Percentiles rank a stretch among this genome's conserved stretches.
Evolutionary conservation across 2,329 filamentous ascomycete species (phyloP).

Genomic region (Penicillium sp.): DNA sequence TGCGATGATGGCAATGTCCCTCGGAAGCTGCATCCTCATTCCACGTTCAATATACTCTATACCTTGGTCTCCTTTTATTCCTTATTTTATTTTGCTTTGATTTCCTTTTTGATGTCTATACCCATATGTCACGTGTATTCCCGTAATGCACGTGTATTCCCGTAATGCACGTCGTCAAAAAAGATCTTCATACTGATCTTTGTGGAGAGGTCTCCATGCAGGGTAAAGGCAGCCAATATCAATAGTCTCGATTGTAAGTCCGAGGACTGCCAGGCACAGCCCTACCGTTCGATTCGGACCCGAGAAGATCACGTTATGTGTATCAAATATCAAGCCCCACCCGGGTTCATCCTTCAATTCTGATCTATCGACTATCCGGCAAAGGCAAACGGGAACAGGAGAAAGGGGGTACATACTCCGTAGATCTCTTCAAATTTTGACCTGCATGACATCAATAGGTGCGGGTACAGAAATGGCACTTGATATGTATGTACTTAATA

Average conservation of each 20-base stretch:
- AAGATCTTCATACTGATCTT: background rate
- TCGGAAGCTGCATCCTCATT: background rate
- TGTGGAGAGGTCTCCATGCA: constrained; percentile 1
- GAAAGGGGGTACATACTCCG: background rate
- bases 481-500: background rate
- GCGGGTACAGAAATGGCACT: background rate
- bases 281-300: background rate
- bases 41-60: background rate
- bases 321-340: background rate
- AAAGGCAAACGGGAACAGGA: background rate
- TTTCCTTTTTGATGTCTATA: background rate
- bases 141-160: background rate
- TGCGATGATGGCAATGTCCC: background rate
- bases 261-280: background rate
- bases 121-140: background rate
- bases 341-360: background rate
- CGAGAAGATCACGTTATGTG: constrained; percentile 1
- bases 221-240: constrained; percentile 1
- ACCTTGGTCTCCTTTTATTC: background rate
- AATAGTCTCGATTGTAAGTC: background rate
- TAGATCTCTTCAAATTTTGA: background rate
- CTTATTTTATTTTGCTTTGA: background rate
- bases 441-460: background rate
- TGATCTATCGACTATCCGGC: constrained; percentile 2
- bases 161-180: background rate